Evolutionary conservation across 768 basidiomycete species (phyloP).

Genomic region (Auricularia cornea): DNA sequence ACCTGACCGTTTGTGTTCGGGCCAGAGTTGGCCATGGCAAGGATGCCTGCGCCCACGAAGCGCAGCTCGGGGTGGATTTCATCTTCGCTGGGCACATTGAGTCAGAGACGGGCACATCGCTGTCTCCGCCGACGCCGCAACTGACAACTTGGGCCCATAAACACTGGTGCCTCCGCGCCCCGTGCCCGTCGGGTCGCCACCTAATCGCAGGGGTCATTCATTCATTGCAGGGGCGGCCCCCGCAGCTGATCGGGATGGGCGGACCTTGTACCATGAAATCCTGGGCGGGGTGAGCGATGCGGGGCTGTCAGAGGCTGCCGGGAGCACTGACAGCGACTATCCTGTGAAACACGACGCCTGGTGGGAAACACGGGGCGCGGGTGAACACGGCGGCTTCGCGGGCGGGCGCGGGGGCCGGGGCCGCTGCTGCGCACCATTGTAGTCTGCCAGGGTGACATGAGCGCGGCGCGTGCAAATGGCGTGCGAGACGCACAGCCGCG

Average conservation of each 20-base stretch:
- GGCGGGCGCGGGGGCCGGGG: too few species aligned
- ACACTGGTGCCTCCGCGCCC: constrained; percentile 87
- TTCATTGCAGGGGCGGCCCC: not conserved
- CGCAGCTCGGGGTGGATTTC: constrained; percentile 85
- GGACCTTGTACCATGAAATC: constrained; percentile 90
- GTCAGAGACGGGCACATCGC: not conserved
- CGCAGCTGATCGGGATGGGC: not conserved
- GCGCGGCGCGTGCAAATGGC: not conserved
- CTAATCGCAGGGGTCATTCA: not conserved
- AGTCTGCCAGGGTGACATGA: constrained; percentile 31
- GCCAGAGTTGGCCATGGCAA: constrained; percentile 96
- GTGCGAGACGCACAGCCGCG: constrained; percentile 43
- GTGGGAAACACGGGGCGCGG: too few species aligned
- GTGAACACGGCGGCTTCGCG: not conserved
- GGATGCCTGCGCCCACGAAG: constrained; percentile 93
- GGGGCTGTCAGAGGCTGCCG: not conserved
- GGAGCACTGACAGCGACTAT: constrained; percentile 62
- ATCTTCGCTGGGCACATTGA: constrained; percentile 52
- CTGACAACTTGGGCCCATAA: constrained; percentile 81
- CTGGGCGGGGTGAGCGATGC: constrained; percentile 28
- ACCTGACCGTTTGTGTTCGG: constrained; percentile 75
- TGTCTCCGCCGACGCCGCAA: constrained; percentile 8
- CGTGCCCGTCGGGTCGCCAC: constrained; percentile 92
- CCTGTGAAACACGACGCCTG: constrained; percentile 73
- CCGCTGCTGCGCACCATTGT: constrained; percentile 44